A percentile compares a stretch with the other conserved stretches of the same genome.
Evolutionary conservation across 75 land plant genomes (phyloP).

Genomic region (Pseudotsuga menziesii): DNA sequence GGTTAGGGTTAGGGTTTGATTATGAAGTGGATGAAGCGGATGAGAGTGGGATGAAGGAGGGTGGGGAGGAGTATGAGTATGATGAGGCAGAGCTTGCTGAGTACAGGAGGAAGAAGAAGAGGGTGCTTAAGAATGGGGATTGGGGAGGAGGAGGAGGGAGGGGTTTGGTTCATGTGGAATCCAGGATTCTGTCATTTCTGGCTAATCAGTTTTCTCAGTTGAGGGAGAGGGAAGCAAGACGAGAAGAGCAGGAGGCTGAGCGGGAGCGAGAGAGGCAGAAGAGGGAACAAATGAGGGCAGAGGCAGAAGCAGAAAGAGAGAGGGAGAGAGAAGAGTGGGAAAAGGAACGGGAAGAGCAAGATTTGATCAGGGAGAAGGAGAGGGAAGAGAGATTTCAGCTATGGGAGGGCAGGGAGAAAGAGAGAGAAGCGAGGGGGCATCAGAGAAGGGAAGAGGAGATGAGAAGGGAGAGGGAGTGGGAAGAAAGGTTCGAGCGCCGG

Average conservation of each 20-base stretch:
- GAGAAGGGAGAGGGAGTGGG: constrained; percentile 24
- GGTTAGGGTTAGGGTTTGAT: constrained; percentile 12
- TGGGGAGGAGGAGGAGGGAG: neutral
- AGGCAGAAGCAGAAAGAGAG: neutral
- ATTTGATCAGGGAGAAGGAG: constrained; percentile 12
- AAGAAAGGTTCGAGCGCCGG: constrained; percentile 25
- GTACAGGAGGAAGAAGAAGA: constrained; percentile 10
- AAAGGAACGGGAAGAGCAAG: constrained; percentile 18
- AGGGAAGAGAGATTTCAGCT: constrained; percentile 8
- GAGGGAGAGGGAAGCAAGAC: constrained; percentile 9
- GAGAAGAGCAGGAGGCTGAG: constrained; percentile 13
- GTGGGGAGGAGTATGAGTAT: constrained; percentile 2
- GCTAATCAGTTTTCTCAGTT: constrained; percentile 9
- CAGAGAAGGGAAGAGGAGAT: constrained; percentile 22
- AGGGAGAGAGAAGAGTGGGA: constrained; percentile 14
- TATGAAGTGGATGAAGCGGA: constrained; percentile 12
- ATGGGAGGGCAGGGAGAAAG: constrained; percentile 9
- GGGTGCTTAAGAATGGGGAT: constrained; percentile 1
- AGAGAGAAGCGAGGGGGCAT: constrained; percentile 6
- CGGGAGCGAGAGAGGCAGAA: constrained; percentile 16
- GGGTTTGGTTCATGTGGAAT: neutral
- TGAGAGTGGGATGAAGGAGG: constrained; percentile 10
- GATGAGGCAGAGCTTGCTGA: constrained; percentile 9
- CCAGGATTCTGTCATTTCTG: constrained; percentile 8
- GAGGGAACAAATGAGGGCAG: constrained; percentile 13